These are phyloP conservation scores for Dendrothele bispora DNA, from an alignment of 768 basidiomycete genomes.

Conservation along the genomic window DNA sequence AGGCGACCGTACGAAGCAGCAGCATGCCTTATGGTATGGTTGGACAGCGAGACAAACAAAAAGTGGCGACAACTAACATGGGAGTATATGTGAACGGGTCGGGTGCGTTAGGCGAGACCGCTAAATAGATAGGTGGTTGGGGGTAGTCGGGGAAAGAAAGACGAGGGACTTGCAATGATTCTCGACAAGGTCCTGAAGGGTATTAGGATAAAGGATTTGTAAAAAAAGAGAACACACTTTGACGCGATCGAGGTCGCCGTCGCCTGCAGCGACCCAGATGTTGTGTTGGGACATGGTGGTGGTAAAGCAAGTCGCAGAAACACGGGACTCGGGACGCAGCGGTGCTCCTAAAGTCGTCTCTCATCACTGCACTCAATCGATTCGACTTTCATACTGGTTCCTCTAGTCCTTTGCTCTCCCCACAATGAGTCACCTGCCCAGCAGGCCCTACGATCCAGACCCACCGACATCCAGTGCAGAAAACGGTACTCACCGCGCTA, in stretches of 20 bases:
- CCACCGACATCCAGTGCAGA: no score
- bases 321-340: no score
- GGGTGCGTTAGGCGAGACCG: conserved; percentile 67
- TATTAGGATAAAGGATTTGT: conserved; percentile 3
- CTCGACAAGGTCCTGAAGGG: conserved; percentile 58
- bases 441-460: no score
- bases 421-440: no score
- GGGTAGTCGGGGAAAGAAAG: conserved; percentile 22
- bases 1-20: conserved; percentile 91
- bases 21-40: conserved; percentile 66
- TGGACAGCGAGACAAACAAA: conserved; percentile 13
- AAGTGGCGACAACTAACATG: conserved; percentile 46
- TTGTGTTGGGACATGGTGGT: conserved; percentile 64
- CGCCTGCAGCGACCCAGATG: conserved; percentile 92
- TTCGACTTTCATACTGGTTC: no score
- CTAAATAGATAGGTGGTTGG: conserved; percentile 38
- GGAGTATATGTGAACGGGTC: conserved; percentile 80
- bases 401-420: no score
- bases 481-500: no score
- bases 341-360: no score
- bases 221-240: conserved; percentile 43
- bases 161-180: conserved; percentile 45
- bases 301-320: no score
- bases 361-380: no score
- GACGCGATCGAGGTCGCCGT: conserved; percentile 82